Evolutionary conservation across 805 yeast species (phyloP), one percentile per base, ranked within the genome.

Genomic region (Lachancea fermentati): DNA sequence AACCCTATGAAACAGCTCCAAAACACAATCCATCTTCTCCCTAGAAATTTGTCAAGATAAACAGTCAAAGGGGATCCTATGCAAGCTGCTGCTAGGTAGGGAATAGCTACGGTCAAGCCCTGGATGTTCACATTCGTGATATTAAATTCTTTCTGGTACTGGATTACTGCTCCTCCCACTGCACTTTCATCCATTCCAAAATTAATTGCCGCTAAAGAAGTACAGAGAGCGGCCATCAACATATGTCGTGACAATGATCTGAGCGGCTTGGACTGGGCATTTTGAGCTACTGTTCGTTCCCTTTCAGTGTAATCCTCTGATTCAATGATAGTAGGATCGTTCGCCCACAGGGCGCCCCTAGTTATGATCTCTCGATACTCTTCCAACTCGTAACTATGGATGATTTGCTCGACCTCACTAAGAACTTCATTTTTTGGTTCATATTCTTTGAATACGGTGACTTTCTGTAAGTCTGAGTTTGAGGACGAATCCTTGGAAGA

Each of bases 151-250:
- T 49, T 45, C 7, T 78, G 75, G 49, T 69, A 77, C 46, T 71
- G 75, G 17, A 79, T 56, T 35, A 73, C 75, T 16, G 86, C 86
- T 28, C 86, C 87, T 47, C 80, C 79, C 43, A 78, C 65, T 7
- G 79, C 85, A 5, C 85, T 73, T 56, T 81, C 84, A 57, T 81
- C 87, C 84, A 78, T 78, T 39, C 87, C 87, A 55, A 72, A 76
- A 36, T 79, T 83, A 4, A 82, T 79, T 3, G 84, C 81, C 13
- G 77, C 76, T 36, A 53, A 49, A 1, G 61, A 56, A 6, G 61
- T 51, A n/a, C 84, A 78, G 68, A 79, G 66, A 2, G 85, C 79
- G 34, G 82, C 78, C 52, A 78, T 62, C 6, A 79, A 72, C 58
- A 76, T 72, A 15, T 75, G 71, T 59, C 66, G 51, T 53, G 73